phyloP scores from a whole-genome alignment of 345 rosid species.

The Citrus unshiu region DNA sequence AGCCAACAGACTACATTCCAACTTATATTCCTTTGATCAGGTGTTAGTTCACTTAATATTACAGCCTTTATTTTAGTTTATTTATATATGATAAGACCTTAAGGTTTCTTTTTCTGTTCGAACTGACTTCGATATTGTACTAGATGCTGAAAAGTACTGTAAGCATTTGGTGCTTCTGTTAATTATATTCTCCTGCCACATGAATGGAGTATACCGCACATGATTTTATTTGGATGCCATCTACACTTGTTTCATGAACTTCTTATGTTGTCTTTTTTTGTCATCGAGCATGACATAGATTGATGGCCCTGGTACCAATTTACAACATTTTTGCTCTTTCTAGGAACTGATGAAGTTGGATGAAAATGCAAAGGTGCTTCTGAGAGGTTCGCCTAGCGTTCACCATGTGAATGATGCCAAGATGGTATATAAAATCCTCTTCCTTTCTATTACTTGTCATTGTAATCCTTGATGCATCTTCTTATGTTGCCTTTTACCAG shows the following conservation, averaged over 20 bases:
- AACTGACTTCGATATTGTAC: not conserved
- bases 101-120: not conserved
- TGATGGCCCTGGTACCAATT: not conserved
- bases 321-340: not conserved
- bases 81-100: not conserved
- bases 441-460: not conserved
- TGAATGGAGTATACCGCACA: not conserved
- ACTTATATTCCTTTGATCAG: constrained; percentile 80
- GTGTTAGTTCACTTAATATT: constrained; percentile 20
- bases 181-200: not conserved
- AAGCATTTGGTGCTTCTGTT: not conserved
- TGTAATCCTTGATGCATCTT: not conserved
- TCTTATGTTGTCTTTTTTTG: not conserved
- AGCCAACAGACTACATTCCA: constrained; percentile 47
- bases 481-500: not conserved
- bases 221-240: not conserved
- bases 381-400: constrained; percentile 64
- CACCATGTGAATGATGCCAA: constrained; percentile 74
- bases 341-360: constrained; percentile 90
- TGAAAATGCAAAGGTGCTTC: constrained; percentile 63
- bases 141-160: not conserved
- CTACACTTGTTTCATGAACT: not conserved
- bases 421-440: constrained; percentile 49
- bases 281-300: constrained; percentile 5
- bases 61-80: constrained; percentile 5